Base-by-base conservation (phyloP, 345 rosid species). In the Syzygium jambos region DNA sequence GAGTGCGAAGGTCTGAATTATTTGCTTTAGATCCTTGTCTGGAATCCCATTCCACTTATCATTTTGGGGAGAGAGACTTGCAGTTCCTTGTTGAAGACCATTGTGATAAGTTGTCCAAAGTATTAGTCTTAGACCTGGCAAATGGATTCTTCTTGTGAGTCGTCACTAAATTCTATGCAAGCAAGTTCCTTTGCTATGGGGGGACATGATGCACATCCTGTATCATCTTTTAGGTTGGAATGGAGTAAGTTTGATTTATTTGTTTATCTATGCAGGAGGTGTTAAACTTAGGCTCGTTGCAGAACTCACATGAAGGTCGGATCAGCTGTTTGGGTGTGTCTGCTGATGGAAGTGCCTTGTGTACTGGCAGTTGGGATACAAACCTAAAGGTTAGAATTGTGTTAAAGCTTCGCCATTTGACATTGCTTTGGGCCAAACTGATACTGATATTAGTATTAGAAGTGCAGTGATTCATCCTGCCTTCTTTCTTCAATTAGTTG, bases 311-410 rank as follows among this genome's bases (percentile, higher is more conserved):
- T 77, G 95, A 89, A 88, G 86, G 85, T 54, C 92, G 94, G 90
- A 93, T 98, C 90, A 96, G 91, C 89, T 98, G 99, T 91, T 92
- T 98, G 94, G 99, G 98, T 84, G 89, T 96, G 94, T 96, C 99
- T 73, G 92, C 97, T 89, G 99, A 98, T 91, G 99, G 99, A 91
- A 98, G 99, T 92, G 98, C 99, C 90, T 91, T 98, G 89, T 98
- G 99, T 92, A 96, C 99, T 88, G 99, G 99, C 93, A 96, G 99
- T 93, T 98, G 88, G 91, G 99, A 98, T 91, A 93, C 98, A 93
- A 96, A 95, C 90, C 95, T 96, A 51, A 98, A 98, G 98, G 99
- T 96, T 78, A 91, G 94, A 49, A 51, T 83, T 51, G 52, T 38
- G 61, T 51, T 88, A 17, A 43, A 61, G 52, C 65, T 86, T 78